phyloP scores from a whole-genome alignment of 73 alveolate genomes.

The Blepharisma japonicum region DNA sequence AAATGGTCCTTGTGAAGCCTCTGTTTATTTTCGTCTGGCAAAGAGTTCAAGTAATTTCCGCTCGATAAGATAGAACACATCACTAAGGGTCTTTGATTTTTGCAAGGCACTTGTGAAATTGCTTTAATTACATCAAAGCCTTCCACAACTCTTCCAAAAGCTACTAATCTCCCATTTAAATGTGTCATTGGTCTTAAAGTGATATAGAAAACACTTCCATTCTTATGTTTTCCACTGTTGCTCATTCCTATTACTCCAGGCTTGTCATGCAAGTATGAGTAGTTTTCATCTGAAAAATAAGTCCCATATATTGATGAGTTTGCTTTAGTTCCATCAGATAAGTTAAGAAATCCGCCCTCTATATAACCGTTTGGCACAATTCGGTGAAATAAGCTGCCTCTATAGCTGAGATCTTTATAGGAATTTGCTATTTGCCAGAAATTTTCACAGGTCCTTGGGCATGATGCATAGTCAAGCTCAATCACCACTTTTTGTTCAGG shows the following conservation, averaged over 20 bases:
- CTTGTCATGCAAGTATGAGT: background rate
- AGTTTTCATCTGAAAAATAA: conserved; percentile 18
- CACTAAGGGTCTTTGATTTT: background rate
- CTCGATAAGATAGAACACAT: background rate
- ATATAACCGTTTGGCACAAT: background rate
- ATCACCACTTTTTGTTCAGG: background rate
- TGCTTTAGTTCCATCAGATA: background rate
- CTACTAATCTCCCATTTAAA: conserved; percentile 12
- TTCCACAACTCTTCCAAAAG: conserved; percentile 29
- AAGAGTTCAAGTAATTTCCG: background rate
- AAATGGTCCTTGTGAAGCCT: background rate
- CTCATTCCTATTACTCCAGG: conserved; percentile 29
- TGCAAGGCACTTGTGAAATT: background rate
- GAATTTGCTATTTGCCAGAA: conserved; percentile 17
- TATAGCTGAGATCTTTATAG: background rate
- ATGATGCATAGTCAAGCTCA: background rate
- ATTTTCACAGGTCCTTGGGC: conserved; percentile 24
- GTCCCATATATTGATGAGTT: background rate
- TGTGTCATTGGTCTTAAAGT: conserved; percentile 6
- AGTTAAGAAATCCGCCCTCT: conserved; percentile 13
- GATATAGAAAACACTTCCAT: conserved; percentile 23
- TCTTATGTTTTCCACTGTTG: background rate
- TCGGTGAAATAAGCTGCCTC: background rate
- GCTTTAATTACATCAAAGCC: conserved; percentile 3
- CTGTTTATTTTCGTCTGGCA: background rate